phyloP scores from a whole-genome alignment of 352 stramenopile species.

The Globisporangium lucens region DNA sequence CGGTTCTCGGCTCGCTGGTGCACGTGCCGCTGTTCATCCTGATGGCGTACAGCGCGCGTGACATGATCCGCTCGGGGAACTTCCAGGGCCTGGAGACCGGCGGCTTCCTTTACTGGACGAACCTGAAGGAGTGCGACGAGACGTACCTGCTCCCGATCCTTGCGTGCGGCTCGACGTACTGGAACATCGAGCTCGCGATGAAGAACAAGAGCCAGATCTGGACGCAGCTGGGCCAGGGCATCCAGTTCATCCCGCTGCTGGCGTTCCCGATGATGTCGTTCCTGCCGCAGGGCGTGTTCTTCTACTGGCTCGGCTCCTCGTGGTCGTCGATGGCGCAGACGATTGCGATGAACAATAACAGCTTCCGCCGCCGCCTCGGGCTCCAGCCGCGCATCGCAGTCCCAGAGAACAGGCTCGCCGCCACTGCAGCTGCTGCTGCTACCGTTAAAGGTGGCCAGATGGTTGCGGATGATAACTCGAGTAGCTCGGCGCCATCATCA shows the following conservation, averaged over 20 bases:
- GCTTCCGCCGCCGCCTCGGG: slow-evolving; percentile 53
- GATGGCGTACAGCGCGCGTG: slow-evolving; percentile 69
- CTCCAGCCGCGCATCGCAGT: slow-evolving; percentile 41
- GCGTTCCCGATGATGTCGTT: slow-evolving; percentile 46
- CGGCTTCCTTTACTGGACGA: slow-evolving; percentile 62
- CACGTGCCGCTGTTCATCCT: slow-evolving; percentile 74
- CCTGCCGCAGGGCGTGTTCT: slow-evolving; percentile 74
- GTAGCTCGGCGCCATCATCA: background rate
- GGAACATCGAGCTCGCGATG: slow-evolving; percentile 53
- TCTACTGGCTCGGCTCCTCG: slow-evolving; percentile 76
- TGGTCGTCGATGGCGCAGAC: slow-evolving; percentile 67
- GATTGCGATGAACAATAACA: slow-evolving; percentile 60
- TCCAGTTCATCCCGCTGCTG: slow-evolving; percentile 57
- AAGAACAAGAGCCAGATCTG: slow-evolving; percentile 49
- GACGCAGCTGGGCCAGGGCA: slow-evolving; percentile 35
- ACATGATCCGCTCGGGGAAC: slow-evolving; percentile 73
- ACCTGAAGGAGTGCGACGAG: slow-evolving; percentile 58
- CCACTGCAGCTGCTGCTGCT: slow-evolving; percentile 1
- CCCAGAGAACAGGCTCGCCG: slow-evolving; percentile 5
- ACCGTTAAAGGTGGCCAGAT: background rate
- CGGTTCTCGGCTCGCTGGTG: slow-evolving; percentile 54
- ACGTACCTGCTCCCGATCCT: slow-evolving; percentile 59
- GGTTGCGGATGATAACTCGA: background rate
- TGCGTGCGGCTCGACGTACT: slow-evolving; percentile 54
- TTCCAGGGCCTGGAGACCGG: slow-evolving; percentile 58